Base-by-base conservation (phyloP, 192 early-diverging fungal genomes). In the Backusella tarrabulga region DNA sequence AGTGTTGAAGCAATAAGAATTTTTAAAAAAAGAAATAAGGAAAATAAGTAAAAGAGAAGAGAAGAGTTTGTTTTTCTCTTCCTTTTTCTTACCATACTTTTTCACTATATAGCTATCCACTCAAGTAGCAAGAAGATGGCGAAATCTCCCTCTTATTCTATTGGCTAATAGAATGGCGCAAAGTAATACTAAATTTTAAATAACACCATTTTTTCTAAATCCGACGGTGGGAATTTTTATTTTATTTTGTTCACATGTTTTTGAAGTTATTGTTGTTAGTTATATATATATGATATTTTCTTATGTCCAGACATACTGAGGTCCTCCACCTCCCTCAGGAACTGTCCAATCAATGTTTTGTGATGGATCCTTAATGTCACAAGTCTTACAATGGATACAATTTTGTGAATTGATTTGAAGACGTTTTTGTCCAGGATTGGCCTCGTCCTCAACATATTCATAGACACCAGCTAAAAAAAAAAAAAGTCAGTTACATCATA, bases 321-420 rank as follows among this genome's bases (percentile, higher is more conserved):
- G 95, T 68, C 95, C 95, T 69, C 91, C 93, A 44, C 94, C 94
- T 60, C 94, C 94, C 76, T 96, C 93, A 15, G 98, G 97, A 21
- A 96, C 95, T 19, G 94, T 94, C 98, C 98, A 99, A 84, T 98
- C 93, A 85, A 99, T 98, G 84, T 99, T 98, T 85, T 99, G 98
- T 40, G 94, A 92, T 26, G 97, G 97, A 83, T 99, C 98, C 85
- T 99, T 99, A 81, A 99, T 99, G 82, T 99, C 97, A 78, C 98
- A 99, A 0, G 98, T 99, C 89, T 99, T 99, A 92, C 98, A 99
- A 84, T 99, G 98, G 66, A 99, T 95, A 81, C 98, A 99, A 85
- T 99, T 98, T 80, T 94, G 92, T 52, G 92, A 93, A 82, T 99
- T 98, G 83, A 99, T 98, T 87, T 98, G 96, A 82, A 98, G 93